Evolutionary conservation across 1,284 basidiomycete species (phyloP).

Genomic region (Hemileia vastatrix): DNA sequence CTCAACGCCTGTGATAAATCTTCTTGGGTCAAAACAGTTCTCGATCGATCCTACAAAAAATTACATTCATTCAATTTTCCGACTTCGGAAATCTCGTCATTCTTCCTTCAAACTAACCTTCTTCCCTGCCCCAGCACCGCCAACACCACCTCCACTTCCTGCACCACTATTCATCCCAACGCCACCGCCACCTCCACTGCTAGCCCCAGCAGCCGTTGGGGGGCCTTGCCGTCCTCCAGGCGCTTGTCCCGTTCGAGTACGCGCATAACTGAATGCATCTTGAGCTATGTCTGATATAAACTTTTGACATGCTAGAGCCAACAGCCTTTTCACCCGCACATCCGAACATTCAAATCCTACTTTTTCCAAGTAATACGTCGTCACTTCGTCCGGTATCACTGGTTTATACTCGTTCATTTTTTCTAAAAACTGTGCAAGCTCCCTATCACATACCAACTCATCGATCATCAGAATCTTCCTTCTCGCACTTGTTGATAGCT

Average conservation of each 20-base stretch:
- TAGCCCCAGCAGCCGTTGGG: slow-evolving; percentile 24
- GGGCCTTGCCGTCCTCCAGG: slow-evolving; percentile 41
- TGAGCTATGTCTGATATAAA: slow-evolving; percentile 95
- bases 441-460: slow-evolving; percentile 54
- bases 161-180: not conserved
- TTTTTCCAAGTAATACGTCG: slow-evolving; percentile 90
- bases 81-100: slow-evolving; percentile 22
- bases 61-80: slow-evolving; percentile 8
- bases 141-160: not conserved
- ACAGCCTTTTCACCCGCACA: slow-evolving; percentile 75
- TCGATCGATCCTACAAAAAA: slow-evolving; percentile 59
- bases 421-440: slow-evolving; percentile 83
- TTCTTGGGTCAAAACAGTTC: slow-evolving; percentile 97
- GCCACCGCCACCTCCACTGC: slow-evolving; percentile 11
- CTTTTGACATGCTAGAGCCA: slow-evolving; percentile 93
- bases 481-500: no score
- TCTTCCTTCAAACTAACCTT: not conserved
- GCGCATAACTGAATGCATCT: slow-evolving; percentile 95
- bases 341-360: slow-evolving; percentile 96
- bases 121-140: no score
- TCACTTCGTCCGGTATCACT: slow-evolving; percentile 95
- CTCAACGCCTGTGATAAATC: slow-evolving; percentile 81
- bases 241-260: slow-evolving; percentile 61
- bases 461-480: no score
- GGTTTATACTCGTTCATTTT: slow-evolving; percentile 97